Evolutionary conservation across 2,329 filamentous ascomycete species (phyloP).

Genomic region (Exophiala xenobiotica): DNA sequence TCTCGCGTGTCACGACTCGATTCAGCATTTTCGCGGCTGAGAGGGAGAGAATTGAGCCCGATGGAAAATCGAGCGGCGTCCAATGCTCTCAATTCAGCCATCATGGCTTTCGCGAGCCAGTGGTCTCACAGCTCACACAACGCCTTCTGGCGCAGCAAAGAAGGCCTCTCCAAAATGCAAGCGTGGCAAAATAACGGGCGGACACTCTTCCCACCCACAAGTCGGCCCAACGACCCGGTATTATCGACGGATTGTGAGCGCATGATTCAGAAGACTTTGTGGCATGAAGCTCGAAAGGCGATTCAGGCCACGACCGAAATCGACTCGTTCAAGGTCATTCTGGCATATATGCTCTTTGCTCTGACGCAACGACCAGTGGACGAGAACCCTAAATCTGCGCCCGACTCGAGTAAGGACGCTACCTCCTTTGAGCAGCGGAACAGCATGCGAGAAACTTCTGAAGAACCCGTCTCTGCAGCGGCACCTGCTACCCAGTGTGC

Average conservation of each 20-base stretch:
- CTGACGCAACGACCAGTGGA: constrained; percentile 44
- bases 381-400: neutral
- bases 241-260: constrained; percentile 31
- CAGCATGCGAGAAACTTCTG: neutral
- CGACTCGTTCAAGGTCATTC: constrained; percentile 47
- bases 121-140: constrained; percentile 34
- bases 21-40: constrained; percentile 38
- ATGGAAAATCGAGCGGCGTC: constrained; percentile 41
- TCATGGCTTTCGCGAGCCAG: constrained; percentile 47
- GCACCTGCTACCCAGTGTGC: no score
- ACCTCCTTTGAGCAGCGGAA: neutral
- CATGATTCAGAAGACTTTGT: constrained; percentile 40
- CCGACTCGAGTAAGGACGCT: neutral
- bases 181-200: constrained; percentile 2
- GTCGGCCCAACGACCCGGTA: neutral
- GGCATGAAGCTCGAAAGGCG: constrained; percentile 44
- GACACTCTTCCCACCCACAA: neutral
- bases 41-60: constrained; percentile 39
- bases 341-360: constrained; percentile 49
- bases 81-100: constrained; percentile 43
- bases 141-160: constrained; percentile 25
- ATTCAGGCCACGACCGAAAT: constrained; percentile 40
- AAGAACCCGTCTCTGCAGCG: neutral
- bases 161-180: constrained; percentile 14
- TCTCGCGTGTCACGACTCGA: constrained; percentile 45